Evolutionary conservation across 192 early-diverging fungal genomes (phyloP).

Genomic region (Backusella westeae): DNA sequence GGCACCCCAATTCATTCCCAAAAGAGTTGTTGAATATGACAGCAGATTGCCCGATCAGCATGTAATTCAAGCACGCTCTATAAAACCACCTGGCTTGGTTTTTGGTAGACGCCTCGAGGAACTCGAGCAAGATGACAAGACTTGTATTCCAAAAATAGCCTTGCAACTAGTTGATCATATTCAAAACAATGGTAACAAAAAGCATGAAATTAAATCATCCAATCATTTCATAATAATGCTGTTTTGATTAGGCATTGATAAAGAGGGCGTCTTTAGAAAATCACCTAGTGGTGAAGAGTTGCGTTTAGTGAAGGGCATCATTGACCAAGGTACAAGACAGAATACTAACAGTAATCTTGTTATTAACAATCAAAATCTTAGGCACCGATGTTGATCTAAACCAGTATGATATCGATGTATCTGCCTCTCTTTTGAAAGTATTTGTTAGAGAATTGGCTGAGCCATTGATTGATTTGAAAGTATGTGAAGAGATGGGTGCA

Average conservation of each 20-base stretch:
- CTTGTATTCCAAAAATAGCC: slow-evolving; percentile 69
- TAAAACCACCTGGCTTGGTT: slow-evolving; percentile 4
- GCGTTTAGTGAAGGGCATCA: slow-evolving; percentile 58
- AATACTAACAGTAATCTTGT: not conserved
- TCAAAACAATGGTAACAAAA: slow-evolving; percentile 50
- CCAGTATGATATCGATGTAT: slow-evolving; percentile 74
- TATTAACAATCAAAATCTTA: not conserved
- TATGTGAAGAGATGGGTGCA: slow-evolving; percentile 54
- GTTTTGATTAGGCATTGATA: slow-evolving; percentile 57
- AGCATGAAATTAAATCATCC: not conserved
- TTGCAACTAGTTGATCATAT: slow-evolving; percentile 73
- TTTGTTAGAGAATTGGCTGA: slow-evolving; percentile 82
- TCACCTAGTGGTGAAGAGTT: slow-evolving; percentile 75
- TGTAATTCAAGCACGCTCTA: not conserved
- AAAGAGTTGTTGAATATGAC: slow-evolving; percentile 59
- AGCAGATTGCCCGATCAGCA: not conserved
- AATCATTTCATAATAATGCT: not conserved
- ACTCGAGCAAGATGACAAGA: slow-evolving; percentile 43
- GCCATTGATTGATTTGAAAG: slow-evolving; percentile 62
- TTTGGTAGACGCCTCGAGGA: slow-evolving; percentile 79
- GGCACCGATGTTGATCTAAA: slow-evolving; percentile 57
- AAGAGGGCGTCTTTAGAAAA: slow-evolving; percentile 83
- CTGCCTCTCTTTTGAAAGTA: slow-evolving; percentile 79
- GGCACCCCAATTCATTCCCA: slow-evolving; percentile 75
- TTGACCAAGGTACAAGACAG: slow-evolving; percentile 44